Evolutionary conservation across 495 filamentous ascomycete genomes (phyloP).

Genomic region (Aspergillus leporis): DNA sequence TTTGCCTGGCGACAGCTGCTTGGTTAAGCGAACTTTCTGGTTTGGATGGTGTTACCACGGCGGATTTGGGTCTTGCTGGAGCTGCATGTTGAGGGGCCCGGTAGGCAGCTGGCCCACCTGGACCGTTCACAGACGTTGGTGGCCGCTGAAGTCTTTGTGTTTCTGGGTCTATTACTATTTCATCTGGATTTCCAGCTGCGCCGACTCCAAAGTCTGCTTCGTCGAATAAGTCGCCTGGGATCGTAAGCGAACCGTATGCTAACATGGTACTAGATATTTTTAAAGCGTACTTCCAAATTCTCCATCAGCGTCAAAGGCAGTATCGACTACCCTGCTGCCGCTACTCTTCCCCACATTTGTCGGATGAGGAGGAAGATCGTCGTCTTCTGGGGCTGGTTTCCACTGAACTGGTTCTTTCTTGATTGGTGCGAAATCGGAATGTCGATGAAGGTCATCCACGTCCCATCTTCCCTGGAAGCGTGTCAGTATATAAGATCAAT

Average conservation of each 20-base stretch:
- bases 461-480: conserved; percentile 62
- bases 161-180: conserved; percentile 49
- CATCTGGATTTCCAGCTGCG: conserved; percentile 62
- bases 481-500: conserved; percentile 2
- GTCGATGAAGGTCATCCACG: conserved; percentile 73
- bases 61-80: conserved; percentile 24
- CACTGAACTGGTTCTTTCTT: conserved; percentile 57
- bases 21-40: conserved; percentile 37
- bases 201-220: conserved; percentile 69
- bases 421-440: conserved; percentile 66
- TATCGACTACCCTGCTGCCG: conserved; percentile 16
- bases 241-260: conserved; percentile 23
- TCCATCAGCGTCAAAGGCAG: conserved; percentile 38
- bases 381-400: conserved; percentile 37
- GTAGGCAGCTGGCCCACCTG: conserved; percentile 24
- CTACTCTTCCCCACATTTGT: conserved; percentile 21
- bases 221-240: conserved; percentile 62
- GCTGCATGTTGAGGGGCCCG: conserved; percentile 23
- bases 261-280: neutral
- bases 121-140: conserved; percentile 30
- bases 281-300: conserved; percentile 67
- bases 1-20: conserved; percentile 25
- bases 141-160: conserved; percentile 27
- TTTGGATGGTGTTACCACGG: conserved; percentile 44
- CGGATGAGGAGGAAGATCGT: conserved; percentile 41